These are phyloP conservation scores for Ceratobasidium sp. DNA, from an alignment of 1,284 basidiomycete species.

Conservation along the genomic window DNA sequence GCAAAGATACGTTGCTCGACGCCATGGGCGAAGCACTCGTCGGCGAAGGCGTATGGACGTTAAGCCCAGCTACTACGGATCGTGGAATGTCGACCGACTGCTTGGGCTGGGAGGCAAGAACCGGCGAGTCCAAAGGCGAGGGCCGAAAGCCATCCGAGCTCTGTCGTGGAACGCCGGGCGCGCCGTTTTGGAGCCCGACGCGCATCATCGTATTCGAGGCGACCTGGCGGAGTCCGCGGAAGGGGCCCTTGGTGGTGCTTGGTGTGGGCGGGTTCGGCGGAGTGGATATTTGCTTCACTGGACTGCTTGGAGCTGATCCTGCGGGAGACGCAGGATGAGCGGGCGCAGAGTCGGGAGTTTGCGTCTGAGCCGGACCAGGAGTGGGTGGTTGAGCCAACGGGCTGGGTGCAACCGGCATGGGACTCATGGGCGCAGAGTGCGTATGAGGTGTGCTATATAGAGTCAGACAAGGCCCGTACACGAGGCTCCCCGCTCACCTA, in stretches of 20 bases:
- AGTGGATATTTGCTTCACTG: conserved; percentile 22
- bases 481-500: conserved; percentile 1
- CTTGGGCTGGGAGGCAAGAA: neutral
- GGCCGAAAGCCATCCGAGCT: conserved; percentile 17
- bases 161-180: conserved; percentile 45
- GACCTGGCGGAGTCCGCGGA: conserved; percentile 34
- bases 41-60: conserved; percentile 15
- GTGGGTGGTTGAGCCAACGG: conserved; percentile 38
- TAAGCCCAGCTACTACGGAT: neutral
- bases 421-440: neutral
- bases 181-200: conserved; percentile 44
- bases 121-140: neutral
- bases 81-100: conserved; percentile 4
- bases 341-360: neutral
- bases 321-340: conserved; percentile 34
- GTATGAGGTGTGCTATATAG: conserved; percentile 33
- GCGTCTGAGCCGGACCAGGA: conserved; percentile 6
- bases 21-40: conserved; percentile 23
- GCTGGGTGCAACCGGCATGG: conserved; percentile 35
- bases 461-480: neutral
- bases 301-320: conserved; percentile 19
- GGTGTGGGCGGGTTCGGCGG: conserved; percentile 20
- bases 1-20: conserved; percentile 52
- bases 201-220: conserved; percentile 38
- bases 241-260: conserved; percentile 19